phyloP scores from a whole-genome alignment of 2,329 filamentous ascomycete species.

The Fusarium xylarioides region DNA sequence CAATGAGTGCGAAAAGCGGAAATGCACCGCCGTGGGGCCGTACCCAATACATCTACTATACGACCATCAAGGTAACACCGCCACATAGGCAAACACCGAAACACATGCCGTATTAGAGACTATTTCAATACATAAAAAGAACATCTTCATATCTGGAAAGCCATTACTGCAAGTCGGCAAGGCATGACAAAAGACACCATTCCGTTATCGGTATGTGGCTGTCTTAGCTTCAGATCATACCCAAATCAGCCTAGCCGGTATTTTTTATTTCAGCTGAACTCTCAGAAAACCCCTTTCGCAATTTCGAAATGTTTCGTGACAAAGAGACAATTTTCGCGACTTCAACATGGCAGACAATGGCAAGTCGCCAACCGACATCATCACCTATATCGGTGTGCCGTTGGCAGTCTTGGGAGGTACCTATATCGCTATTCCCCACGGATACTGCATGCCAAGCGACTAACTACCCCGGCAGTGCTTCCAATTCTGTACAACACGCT shows the following conservation, averaged over 20 bases:
- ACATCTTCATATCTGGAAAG: too few relatives aligned
- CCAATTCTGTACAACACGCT: constrained; percentile 74
- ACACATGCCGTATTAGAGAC: accelerated
- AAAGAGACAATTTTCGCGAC: not conserved
- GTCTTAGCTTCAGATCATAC: not conserved
- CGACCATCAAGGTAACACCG: accelerated
- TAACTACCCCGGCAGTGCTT: constrained; percentile 52
- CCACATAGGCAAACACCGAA: accelerated
- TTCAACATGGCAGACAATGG: constrained; percentile 45
- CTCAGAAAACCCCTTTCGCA: constrained; percentile 1
- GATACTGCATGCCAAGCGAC: not conserved
- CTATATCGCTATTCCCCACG: not conserved
- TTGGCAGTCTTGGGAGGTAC: constrained; percentile 62
- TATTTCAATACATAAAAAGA: not conserved
- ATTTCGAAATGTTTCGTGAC: not conserved
- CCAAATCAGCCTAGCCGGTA: constrained; percentile 12
- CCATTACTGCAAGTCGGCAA: not conserved
- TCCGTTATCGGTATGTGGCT: not conserved
- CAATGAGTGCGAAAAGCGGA: accelerated
- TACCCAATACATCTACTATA: accelerated
- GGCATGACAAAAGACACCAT: not conserved
- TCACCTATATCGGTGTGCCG: constrained; percentile 66
- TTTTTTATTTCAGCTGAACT: constrained; percentile 12
- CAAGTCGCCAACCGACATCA: constrained; percentile 57
- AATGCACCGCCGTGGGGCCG: accelerated